These are phyloP conservation scores for Cladobotryum protrusum DNA, from an alignment of 2,329 filamentous ascomycete genomes.

Conservation along the genomic window DNA sequence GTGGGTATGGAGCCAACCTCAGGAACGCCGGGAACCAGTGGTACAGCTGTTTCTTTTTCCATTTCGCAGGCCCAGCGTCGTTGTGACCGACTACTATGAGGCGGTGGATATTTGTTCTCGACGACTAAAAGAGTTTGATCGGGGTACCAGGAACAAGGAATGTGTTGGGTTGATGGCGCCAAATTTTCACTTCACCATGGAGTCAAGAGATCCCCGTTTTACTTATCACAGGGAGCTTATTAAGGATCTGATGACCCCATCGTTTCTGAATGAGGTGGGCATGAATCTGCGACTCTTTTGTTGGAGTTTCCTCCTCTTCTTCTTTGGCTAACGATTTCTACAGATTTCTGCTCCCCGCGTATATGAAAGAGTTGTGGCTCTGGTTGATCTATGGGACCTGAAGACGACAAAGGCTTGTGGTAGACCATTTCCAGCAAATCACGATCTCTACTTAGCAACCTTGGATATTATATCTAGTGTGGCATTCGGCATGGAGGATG, in stretches of 20 bases:
- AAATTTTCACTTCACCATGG: conserved; percentile 29
- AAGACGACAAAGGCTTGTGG: conserved; percentile 24
- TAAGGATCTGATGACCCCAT: conserved; percentile 31
- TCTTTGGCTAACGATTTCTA: conserved; percentile 2
- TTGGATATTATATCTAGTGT: conserved; percentile 31
- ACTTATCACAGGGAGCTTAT: conserved; percentile 28
- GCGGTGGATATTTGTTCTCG: conserved; percentile 27
- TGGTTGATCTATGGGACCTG: conserved; percentile 29
- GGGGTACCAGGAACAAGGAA: conserved; percentile 20
- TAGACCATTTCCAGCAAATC: conserved; percentile 25
- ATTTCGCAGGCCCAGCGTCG: conserved; percentile 24
- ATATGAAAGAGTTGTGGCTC: conserved; percentile 23
- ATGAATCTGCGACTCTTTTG: neutral
- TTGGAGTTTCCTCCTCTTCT: no score
- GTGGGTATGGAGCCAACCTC: conserved; percentile 23
- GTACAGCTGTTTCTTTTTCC: conserved; percentile 30
- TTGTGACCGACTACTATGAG: conserved; percentile 28
- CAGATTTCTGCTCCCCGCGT: conserved; percentile 31
- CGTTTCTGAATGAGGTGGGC: conserved; percentile 26
- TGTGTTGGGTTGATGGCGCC: conserved; percentile 19
- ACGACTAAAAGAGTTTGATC: conserved; percentile 28
- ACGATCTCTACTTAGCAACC: conserved; percentile 26
- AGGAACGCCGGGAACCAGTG: conserved; percentile 21
- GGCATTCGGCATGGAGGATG: conserved; percentile 25
- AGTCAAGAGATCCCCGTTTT: conserved; percentile 25